Base-by-base conservation (phyloP, 768 basidiomycete species). In the Pilatotrama ljubarskyi region DNA sequence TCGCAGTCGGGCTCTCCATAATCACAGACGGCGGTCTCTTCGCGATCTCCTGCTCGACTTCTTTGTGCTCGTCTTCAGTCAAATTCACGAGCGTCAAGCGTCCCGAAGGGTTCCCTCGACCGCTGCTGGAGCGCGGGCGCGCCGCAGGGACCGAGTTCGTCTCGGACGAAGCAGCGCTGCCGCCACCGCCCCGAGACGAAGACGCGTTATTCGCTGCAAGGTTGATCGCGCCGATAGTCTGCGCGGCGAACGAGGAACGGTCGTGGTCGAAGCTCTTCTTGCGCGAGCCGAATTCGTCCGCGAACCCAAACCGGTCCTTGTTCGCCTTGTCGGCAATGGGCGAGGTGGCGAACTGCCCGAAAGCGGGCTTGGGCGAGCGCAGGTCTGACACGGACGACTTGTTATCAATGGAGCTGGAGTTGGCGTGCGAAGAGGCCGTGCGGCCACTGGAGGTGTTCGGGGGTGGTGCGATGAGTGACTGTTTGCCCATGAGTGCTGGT, bases 31-130 rank as follows among this genome's bases (percentile, higher is more conserved):
- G 51, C 29, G 52, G 51, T 17, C 56, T 51, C 18, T 49, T 60
- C 24, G 47, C 40, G 55, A 49, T 29, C 64, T 62, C 61, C 11
- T 51, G 56, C 40, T 41, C 57, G 13, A 61, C 73, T 72, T 54
- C 83, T 75, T 63, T 82, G 79, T 61, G 82, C 78, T 67, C 85
- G 29, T 70, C 67, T 32, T 80, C 76, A 18, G 71, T 74, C 35
- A 70, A 64, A 58, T 82, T 82, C 36, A 75, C 74, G 35, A 80
- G 71, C 44, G 80, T 80, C 13, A 81, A 65, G 3, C 80, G 70
- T 50, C 73, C 69, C 14, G 69, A 41, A 9, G 52, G 42, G 20
- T 55, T 58, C 2, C 47, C 57, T n/a, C 59, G 25, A 3, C 57
- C 54, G 17, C 46, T 55, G 18, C 73, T 76, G 41, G 70, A 68